Evolutionary conservation across 345 rosid species (phyloP), one percentile per base, ranked within the genome.

Genomic region (Syzygium grande): DNA sequence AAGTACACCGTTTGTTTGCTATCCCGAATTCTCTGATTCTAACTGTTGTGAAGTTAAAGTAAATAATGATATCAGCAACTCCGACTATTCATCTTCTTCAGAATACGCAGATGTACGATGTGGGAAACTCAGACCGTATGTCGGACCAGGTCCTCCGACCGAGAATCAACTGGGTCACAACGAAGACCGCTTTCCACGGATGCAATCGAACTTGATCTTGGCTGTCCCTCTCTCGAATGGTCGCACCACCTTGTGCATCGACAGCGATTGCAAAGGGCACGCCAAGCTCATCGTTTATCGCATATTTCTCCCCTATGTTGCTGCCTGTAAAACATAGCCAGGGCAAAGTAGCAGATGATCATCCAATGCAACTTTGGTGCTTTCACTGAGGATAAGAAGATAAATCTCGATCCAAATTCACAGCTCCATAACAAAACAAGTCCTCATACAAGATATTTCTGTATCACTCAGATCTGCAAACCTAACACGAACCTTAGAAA

Each of bases 171-270:
- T 92, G 92, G 90, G 92, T 94, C 86, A 96, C 92, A 19, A 94
- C 93, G 8, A 90, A 52, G 80, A 97, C 97, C 41, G 93, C 99
- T 59, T 95, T 96, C 52, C 91, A 91, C 88, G 93, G 91, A 13
- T 38, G 86, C 11, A 97, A 97, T 16, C 99, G 94, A 77, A 96
- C 89, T 91, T 97, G 99, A 90, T 95, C 95, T 93, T 94, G 94
- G 94, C 97, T 95, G 90, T 97, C 99, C 88, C 97, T 91, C 91
- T 97, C 99, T 52, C 98, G 89, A 88, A 97, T 96, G 46, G 99
- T 95, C 89, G 93, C 98, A 2, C 94, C 94, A 21, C 90, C 46
- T 11, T 91, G 87, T 3, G 95, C 92, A 90, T 97, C 96, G 34
- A 95, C 97, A 5, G 99, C 94, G 86, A 95, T 90, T 11, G 97